Base-by-base conservation (phyloP, 106 monocot genomes). In the Hemerocallis citrina region DNA sequence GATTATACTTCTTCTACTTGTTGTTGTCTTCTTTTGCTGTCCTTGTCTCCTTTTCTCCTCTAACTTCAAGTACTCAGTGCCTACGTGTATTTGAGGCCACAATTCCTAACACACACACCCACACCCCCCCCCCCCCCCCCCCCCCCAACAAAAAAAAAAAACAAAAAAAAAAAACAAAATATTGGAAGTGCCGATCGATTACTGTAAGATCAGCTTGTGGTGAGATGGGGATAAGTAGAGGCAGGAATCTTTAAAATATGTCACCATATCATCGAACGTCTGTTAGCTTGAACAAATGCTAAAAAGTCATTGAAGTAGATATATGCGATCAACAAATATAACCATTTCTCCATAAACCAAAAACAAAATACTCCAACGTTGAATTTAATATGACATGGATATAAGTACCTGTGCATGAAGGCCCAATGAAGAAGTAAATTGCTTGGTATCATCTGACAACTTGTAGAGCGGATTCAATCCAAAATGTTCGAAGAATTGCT, bases 131-230 rank as follows among this genome's bases (percentile, higher is more conserved):
- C n/a, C n/a, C n/a, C n/a, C n/a, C n/a, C n/a, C n/a, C n/a, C n/a
- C n/a, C n/a, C n/a, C n/a, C n/a, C n/a, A n/a, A n/a, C n/a, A n/a
- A n/a, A n/a, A 10, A 50, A 50, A 27, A 55, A 15, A 6, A 19
- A 13, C 29, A 34, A 28, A 0, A 24, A 11, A 2, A 16, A 52
- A 35, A 55, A 51, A 15, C 19, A 42, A 57, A 39, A 19, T 59
- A 17, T 9, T 12, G 8, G 22, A 57, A n/a, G 28, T 62, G 13
- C 35, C 11, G 16, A 9, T n/a, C n/a, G 31, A n/a, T n/a, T 68
- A 91, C 91, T 86, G 86, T 71, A 92, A 75, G 35, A 83, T 59
- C 64, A 92, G 92, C 38, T 80, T 67, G 35, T 87, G 80, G 23
- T 86, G 56, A 24, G 83, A 86, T 56, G 55, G 70, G 30, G 62